phyloP scores from a whole-genome alignment of 2,329 filamentous ascomycete species.

The Thielaviopsis euricoi region DNA sequence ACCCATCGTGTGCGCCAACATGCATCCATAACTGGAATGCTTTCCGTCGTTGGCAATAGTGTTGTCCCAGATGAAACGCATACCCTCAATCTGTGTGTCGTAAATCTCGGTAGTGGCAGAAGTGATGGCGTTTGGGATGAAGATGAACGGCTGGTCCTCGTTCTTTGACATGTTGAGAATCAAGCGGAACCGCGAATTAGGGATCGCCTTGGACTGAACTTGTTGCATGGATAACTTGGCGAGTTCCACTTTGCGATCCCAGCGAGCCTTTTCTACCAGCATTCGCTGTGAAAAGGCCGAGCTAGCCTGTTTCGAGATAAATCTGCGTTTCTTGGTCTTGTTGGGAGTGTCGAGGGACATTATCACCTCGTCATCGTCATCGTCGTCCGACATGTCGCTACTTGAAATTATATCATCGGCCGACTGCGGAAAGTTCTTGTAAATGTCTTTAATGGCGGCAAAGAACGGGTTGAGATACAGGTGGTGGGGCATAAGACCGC shows the following conservation, averaged over 20 bases:
- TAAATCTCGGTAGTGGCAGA: conserved; percentile 38
- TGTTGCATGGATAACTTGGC: conserved; percentile 13
- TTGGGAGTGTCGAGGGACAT: not conserved
- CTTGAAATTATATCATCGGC: conserved; percentile 4
- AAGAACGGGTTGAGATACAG: not conserved
- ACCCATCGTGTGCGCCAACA: conserved; percentile 82
- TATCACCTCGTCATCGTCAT: not conserved
- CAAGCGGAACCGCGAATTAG: conserved; percentile 28
- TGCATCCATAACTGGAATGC: conserved; percentile 47
- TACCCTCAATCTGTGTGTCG: conserved; percentile 62
- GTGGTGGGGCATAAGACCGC: not conserved
- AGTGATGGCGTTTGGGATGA: conserved; percentile 48
- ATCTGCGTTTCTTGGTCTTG: conserved; percentile 17
- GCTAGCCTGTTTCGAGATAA: conserved; percentile 29
- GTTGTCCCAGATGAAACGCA: conserved; percentile 81
- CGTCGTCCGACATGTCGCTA: not conserved
- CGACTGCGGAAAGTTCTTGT: conserved; percentile 2
- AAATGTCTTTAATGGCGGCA: conserved; percentile 2
- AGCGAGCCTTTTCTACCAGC: conserved; percentile 34
- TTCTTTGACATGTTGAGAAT: conserved; percentile 52
- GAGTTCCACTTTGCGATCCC: conserved; percentile 35
- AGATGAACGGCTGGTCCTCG: conserved; percentile 43
- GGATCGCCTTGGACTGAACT: conserved; percentile 30
- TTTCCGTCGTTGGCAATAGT: conserved; percentile 40
- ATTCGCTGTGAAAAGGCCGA: conserved; percentile 37